Percentiles rank a stretch among this genome's conserved stretches.
Conservation (phyloP, 129 eudicot species). For the Flaveria linearis region DNA sequence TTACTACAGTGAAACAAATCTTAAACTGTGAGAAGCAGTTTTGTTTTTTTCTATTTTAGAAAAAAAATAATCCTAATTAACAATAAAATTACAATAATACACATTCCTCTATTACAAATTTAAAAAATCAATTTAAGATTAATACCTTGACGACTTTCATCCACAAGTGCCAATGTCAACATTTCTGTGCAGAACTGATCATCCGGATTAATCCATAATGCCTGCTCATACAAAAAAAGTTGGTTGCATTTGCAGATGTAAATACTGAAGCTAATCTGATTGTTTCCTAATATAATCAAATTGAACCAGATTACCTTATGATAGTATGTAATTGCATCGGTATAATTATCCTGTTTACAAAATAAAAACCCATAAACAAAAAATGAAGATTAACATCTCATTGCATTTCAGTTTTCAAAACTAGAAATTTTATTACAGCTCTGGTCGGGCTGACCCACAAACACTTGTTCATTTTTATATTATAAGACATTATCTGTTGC, state of each 20-base stretch:
- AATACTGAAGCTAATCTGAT: background rate
- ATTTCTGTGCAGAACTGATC: constrained; percentile 94
- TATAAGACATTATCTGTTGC: background rate
- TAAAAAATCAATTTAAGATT: constrained; percentile 30
- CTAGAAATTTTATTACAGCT: background rate
- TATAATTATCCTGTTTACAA: constrained; percentile 65
- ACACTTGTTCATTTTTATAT: background rate
- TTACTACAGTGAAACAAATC: background rate
- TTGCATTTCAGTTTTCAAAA: background rate
- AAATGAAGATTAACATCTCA: background rate
- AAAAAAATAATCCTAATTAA: background rate
- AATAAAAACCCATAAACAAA: constrained; percentile 5
- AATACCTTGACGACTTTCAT: constrained; percentile 62
- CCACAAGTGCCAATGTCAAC: constrained; percentile 80
- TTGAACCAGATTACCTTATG: constrained; percentile 60
- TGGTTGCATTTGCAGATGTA: background rate
- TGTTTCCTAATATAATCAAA: background rate
- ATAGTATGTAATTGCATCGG: constrained; percentile 73
- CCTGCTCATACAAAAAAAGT: constrained; percentile 42
- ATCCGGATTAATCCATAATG: constrained; percentile 83
- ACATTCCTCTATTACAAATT: background rate
- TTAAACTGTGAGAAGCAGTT: background rate
- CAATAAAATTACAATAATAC: background rate
- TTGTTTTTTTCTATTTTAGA: background rate
- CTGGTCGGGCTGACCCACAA: background rate